Base-by-base conservation (phyloP, 164 flowering plant genomes). In the Magnolia officinalis region DNA sequence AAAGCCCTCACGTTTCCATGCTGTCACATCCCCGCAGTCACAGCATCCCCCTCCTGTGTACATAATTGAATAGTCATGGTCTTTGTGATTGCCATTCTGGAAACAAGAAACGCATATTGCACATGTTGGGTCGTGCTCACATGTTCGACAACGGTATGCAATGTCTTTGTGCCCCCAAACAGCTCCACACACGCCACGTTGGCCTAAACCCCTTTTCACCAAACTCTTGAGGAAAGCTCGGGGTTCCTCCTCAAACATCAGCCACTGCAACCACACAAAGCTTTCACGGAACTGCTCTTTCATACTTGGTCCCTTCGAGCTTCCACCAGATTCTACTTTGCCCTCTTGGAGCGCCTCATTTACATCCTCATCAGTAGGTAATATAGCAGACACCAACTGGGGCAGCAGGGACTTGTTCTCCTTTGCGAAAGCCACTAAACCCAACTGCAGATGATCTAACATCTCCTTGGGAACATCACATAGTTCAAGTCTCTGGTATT, bases 51-150 rank as follows among this genome's bases (percentile, higher is more conserved):
- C 94, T 13, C 93, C 91, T 0, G 99, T 94, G 51, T 92, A 90
- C 31, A 92, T 94, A 10, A 91, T 82, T 13, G 92, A 92, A 83
- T 91, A 94, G 81, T 96, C 98, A 82, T 96, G 99, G 55, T 81
- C 90, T 82, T 88, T 82, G 83, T 96, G 99, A 78, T 92, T 83
- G 70, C 99, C 99, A 87, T 91, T 92, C 83, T 91, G 91, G 75
- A 96, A 96, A 88, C 99, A 96, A 23, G 99, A 88, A 70, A 91
- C 98, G 72, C 99, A 96, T 63, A 96, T 96, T 52, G 98, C 99
- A 85, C 99, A 96, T 11, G 99, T 96, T 1, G 95, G 95, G 75
- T 96, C 99, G 79, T 90, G 84, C 80, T 94, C 96, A 81, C 99
- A 96, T 1, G 99, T 92, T 21, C 89, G 82, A 76, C 99, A 96